Conservation (phyloP, 2,329 filamentous ascomycete genomes). For the Talaromyces funiculosus region DNA sequence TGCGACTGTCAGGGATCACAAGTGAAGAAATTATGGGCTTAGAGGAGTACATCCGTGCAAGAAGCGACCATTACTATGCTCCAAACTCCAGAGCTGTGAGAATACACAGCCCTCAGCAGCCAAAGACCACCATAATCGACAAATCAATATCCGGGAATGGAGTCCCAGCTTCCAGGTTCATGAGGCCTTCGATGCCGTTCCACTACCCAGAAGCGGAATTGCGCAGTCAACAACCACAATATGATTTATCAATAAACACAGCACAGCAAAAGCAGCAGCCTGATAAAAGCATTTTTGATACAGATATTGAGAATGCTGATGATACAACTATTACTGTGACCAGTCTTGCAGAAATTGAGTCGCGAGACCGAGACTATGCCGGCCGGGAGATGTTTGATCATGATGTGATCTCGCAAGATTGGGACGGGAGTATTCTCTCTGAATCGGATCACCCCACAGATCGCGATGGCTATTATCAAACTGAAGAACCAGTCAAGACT, state of each 20-base stretch:
- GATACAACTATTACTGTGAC: conserved; percentile 38
- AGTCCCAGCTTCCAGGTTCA: conserved; percentile 17
- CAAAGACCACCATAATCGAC: neutral
- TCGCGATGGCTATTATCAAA: neutral
- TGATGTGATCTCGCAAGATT: conserved; percentile 14
- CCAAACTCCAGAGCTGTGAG: neutral
- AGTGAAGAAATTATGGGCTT: conserved; percentile 31
- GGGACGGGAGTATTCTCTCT: conserved; percentile 15
- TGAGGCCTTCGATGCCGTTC: conserved; percentile 11
- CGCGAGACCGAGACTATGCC: conserved; percentile 16
- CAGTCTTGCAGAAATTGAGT: conserved; percentile 34
- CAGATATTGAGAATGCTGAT: conserved; percentile 40
- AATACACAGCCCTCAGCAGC: conserved; percentile 6
- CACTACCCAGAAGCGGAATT: conserved; percentile 5
- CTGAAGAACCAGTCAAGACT: neutral
- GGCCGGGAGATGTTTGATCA: conserved; percentile 4
- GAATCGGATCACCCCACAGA: conserved; percentile 5
- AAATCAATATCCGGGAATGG: conserved; percentile 15
- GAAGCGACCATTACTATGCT: conserved; percentile 23
- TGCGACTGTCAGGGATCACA: neutral
- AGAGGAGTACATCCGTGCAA: conserved; percentile 39
- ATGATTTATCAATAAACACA: conserved; percentile 1
- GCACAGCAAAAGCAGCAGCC: conserved; percentile 9
- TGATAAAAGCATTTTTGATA: conserved; percentile 36
- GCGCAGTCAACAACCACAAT: neutral